Conservation (phyloP, 1,139 yeast genomes). For the Taphrina sp. region DNA sequence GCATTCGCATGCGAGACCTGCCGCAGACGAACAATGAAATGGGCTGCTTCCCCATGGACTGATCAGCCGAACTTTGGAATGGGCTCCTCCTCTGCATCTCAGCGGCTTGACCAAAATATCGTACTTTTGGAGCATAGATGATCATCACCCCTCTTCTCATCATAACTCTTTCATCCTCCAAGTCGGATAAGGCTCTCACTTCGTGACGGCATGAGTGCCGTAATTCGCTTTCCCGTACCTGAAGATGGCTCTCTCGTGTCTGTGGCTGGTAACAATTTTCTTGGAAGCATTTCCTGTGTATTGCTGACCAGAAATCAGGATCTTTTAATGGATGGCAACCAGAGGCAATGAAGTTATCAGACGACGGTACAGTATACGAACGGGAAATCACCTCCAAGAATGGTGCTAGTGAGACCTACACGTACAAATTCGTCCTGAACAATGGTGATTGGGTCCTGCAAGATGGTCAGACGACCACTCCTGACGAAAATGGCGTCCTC, state of each 20-base stretch:
- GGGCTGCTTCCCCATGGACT: too few species aligned
- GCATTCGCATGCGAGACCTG: too few species aligned
- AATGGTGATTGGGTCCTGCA: constrained; percentile 22
- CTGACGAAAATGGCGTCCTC: constrained; percentile 14
- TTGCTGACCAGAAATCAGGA: neutral
- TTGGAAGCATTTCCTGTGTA: neutral
- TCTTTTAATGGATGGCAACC: constrained; percentile 25
- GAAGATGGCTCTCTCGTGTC: constrained; percentile 9
- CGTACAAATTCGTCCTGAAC: constrained; percentile 6
- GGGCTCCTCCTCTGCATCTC: too few species aligned
- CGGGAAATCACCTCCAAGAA: neutral
- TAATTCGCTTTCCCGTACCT: constrained; percentile 4
- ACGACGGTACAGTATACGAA: constrained; percentile 10
- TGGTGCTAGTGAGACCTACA: neutral
- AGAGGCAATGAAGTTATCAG: constrained; percentile 11
- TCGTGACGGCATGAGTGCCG: constrained; percentile 13
- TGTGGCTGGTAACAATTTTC: constrained; percentile 4
- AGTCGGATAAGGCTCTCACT: too few species aligned
- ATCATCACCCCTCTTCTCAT: too few species aligned
- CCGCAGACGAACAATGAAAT: too few species aligned
- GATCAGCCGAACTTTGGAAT: too few species aligned
- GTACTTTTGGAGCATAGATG: too few species aligned
- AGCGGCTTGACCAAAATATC: too few species aligned
- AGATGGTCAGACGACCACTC: constrained; percentile 8
- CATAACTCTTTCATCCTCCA: too few species aligned